Percentiles rank a stretch among this genome's conserved stretches.
phyloP scores from a whole-genome alignment of 345 rosid genomes.

The Eucalyptus pauciflora region DNA sequence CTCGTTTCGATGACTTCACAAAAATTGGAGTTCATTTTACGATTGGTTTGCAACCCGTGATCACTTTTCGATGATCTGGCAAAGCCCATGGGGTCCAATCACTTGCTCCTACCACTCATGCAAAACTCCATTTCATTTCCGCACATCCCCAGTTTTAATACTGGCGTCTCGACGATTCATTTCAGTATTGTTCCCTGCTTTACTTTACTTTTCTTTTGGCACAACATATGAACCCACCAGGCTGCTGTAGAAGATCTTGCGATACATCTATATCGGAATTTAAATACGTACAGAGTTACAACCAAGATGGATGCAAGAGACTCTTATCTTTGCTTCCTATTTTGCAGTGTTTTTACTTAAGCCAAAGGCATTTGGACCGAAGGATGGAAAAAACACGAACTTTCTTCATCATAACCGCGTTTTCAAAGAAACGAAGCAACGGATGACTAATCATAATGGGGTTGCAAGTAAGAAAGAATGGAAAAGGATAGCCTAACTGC shows the following conservation, averaged over 20 bases:
- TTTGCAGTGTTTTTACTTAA: neutral
- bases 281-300: neutral
- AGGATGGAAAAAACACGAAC: neutral
- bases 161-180: neutral
- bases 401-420: neutral
- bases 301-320: neutral
- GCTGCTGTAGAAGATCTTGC: neutral
- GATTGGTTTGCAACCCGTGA: neutral
- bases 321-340: neutral
- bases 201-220: neutral
- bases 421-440: neutral
- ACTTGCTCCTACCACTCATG: neutral
- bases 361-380: neutral
- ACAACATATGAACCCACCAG: neutral
- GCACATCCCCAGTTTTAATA: neutral
- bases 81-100: neutral
- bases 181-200: neutral
- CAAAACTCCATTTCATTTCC: neutral
- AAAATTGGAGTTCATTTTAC: neutral
- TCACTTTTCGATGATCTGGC: neutral
- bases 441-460: neutral
- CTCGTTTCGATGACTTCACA: neutral
- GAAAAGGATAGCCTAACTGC: too few relatives aligned
- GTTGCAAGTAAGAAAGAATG: neutral
- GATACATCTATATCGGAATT: neutral